Evolutionary conservation across 306 rosid genomes (phyloP), one percentile per base, ranked within the genome.

Genomic region (Ziziphus jujuba): DNA sequence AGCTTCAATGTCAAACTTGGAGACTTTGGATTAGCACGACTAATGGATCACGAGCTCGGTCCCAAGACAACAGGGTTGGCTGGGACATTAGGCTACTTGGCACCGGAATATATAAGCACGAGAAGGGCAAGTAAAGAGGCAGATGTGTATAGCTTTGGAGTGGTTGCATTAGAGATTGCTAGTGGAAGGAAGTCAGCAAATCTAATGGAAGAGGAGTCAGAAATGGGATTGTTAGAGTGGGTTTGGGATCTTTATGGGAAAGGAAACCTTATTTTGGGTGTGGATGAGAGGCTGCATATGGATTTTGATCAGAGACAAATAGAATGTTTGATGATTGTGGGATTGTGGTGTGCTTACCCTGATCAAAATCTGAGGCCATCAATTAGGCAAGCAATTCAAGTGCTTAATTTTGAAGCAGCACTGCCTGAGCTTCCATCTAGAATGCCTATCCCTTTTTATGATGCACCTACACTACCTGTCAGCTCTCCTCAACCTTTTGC

Each of bases 181-280:
- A 51, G 50, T 2, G 71, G 71, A 11, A 24, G 71, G 17, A 66
- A 66, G 33, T 28, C 61, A 11, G 21, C 53, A 19, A n/a, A 22
- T 24, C 61, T 9, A 11, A 19, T 17, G 20, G 48, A 9, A 34
- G 15, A 48, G 53, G 13, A 15, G 19, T 17, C 48, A 54, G 14
- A 34, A 34, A 22, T 66, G 35, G 71, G 61, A 11, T 54, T 66
- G 50, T 21, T 66, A 0, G 48, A 66, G 33, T 66, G 71, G 71
- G 51, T 66, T 53, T 66, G 71, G 71, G 31, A 66, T 66, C 71
- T 66, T 14, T 66, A 66, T 22, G 71, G 71, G 33, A 54, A 66
- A 19, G 61, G 71, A 25, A 52, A 54, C 13, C 61, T 54, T 7
- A 11, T 11, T 3, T 20, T 19, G 50, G 60, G 38, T 47, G 22